phyloP scores from a whole-genome alignment of 306 rosid species.

The Quercus berberidifolia region DNA sequence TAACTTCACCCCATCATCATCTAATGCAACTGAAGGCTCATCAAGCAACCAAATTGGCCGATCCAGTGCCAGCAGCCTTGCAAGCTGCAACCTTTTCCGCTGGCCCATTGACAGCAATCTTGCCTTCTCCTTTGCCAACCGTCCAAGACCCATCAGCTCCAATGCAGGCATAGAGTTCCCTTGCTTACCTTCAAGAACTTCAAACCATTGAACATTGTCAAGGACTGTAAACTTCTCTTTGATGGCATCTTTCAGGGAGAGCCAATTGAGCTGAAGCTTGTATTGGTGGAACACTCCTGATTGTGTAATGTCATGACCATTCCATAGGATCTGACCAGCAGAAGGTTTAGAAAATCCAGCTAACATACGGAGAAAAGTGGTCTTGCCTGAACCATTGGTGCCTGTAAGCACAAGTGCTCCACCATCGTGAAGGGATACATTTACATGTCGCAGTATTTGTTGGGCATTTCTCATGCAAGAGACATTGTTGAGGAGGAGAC shows the following conservation, averaged over 20 bases:
- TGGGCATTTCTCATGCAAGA: constrained; percentile 94
- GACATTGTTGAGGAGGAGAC: constrained; percentile 71
- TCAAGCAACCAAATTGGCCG: constrained; percentile 91
- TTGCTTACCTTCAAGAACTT: constrained; percentile 70
- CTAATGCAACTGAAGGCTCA: constrained; percentile 92
- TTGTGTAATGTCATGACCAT: constrained; percentile 68
- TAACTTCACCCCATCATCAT: constrained; percentile 76
- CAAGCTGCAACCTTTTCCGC: constrained; percentile 80
- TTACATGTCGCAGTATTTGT: constrained; percentile 72
- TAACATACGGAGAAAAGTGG: constrained; percentile 79
- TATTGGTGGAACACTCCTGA: constrained; percentile 81
- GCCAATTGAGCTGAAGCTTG: constrained; percentile 91
- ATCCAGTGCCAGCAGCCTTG: constrained; percentile 78
- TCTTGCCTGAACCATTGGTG: constrained; percentile 85
- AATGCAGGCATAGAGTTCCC: constrained; percentile 73
- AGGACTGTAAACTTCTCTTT: constrained; percentile 49
- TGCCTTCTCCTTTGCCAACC: constrained; percentile 71
- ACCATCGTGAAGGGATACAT: constrained; percentile 70
- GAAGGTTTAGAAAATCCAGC: constrained; percentile 91
- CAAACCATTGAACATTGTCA: constrained; percentile 73
- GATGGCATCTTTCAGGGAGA: constrained; percentile 72
- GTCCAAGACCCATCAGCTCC: constrained; percentile 83
- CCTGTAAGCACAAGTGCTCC: constrained; percentile 77
- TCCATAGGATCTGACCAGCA: constrained; percentile 84
- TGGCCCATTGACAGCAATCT: constrained; percentile 86